Base-by-base conservation (phyloP, 306 rosid species). In the Ceratonia siliqua region DNA sequence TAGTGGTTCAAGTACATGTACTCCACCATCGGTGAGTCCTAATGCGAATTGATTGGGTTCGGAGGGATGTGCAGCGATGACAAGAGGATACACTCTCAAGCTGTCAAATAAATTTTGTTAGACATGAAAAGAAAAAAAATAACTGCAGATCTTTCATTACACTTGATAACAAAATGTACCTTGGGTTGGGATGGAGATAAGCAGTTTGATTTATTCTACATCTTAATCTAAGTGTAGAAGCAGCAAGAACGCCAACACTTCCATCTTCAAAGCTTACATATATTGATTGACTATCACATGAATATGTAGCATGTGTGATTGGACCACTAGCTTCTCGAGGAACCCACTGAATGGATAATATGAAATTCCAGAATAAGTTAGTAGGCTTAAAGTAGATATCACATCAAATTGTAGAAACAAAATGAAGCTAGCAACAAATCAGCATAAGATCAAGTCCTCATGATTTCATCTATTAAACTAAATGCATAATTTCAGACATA, bases 231-330 rank as follows among this genome's bases (percentile, higher is more conserved):
- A 95, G 99, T 4, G 89, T 58, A 62, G 92, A 68, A 66, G 95
- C 91, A 18, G 98, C 92, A 56, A 95, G 97, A 77, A 95, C 87
- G 28, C 86, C 92, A 53, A 95, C 84, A 68, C 98, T 85, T 85
- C 98, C 99, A 77, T 92, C 98, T 87, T 90, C 96, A 72, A 89
- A 90, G 83, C 99, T 87, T 61, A 95, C 98, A 50, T 89, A 95
- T 79, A 95, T 92, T 10, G 88, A 89, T 35, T 85, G 92, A 82
- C 99, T 87, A 69, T 95, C 98, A 66, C 99, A 95, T 18, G 99
- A 95, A 81, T 92, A 95, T 0, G 93, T 81, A 49, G 99, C 99
- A 85, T 95, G 92, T 53, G 99, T 92, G 83, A 95, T 95, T 77
- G 98, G 83, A 81, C 98, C 97, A 82, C 85, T 92, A 22, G 81